These are phyloP conservation scores for Syzygium malaccense DNA, from an alignment of 441 rosid species.

Conservation along the genomic window DNA sequence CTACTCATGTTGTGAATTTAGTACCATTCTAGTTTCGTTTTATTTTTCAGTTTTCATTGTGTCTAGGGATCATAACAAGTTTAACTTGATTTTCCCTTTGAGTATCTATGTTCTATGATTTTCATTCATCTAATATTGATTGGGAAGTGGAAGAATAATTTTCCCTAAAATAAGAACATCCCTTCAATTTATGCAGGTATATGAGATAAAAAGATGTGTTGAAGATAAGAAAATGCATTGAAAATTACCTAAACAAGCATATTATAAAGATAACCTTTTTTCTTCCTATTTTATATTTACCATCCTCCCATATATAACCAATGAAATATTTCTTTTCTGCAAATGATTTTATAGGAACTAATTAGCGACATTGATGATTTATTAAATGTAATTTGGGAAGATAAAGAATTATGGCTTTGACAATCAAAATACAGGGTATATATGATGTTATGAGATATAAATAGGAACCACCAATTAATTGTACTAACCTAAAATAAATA, in stretches of 20 bases:
- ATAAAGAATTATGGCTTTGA: background rate
- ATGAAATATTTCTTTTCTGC: background rate
- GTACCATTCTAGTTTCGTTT: background rate
- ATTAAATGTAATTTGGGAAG: background rate
- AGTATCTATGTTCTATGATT: background rate
- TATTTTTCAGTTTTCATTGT: background rate
- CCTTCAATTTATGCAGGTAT: background rate
- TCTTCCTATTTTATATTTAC: background rate
- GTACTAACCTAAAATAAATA: background rate
- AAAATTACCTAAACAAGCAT: background rate
- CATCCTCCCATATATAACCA: background rate
- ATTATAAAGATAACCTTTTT: background rate
- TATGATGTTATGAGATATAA: background rate
- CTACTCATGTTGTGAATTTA: background rate
- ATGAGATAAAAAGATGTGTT: background rate
- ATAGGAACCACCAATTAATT: background rate
- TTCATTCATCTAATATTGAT: background rate
- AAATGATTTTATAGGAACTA: background rate
- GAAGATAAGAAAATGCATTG: background rate
- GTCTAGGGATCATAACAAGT: background rate
- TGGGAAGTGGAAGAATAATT: background rate
- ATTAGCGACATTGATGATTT: background rate
- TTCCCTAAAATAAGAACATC: background rate
- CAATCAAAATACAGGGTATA: background rate
- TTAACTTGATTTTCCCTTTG: background rate